Base-by-base conservation (phyloP, 1,284 basidiomycete genomes). In the Microstroma glucosiphilum region DNA sequence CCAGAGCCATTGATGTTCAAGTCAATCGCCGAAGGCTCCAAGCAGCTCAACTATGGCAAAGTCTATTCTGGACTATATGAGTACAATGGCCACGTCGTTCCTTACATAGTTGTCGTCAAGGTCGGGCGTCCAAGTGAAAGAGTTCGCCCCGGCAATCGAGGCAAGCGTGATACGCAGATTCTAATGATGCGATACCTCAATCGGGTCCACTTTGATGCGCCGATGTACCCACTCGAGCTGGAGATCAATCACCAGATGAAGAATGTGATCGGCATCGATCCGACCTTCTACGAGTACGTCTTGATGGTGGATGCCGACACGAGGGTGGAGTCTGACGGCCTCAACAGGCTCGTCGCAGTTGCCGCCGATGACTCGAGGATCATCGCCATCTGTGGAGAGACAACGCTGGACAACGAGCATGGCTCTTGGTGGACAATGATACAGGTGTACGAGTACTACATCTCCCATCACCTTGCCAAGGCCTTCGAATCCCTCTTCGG, bases 231-330 rank as follows among this genome's bases (percentile, higher is more conserved):
- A 0, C 82, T 96, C 66, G 94, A 98, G 81, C 83, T 98, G 58
- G 94, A 98, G 82, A 91, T 98, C 80, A 97, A 93, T 79, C 96
- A 98, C 79, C 94, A 98, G 81, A 94, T 98, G 85, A 91, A 96
- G 85, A 97, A 98, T 78, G 92, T 98, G 60, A 97, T 99, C 72
- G 94, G 94, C 80, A 91, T 99, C 73, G 94, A 98, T 80, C 94
- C 93, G 9, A 88, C 91, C 0, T 96, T 97, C 82, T 99, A 97
- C 82, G 94, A 97, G 81, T 97, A 96, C 79, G 79, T 96, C 67
- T 90, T 98, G 83, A 94, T 89, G 81, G 88, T 98, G 56, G 94
- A 98, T 82, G 93, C 94, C 67, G 94, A 99, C 85, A 98, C 96
- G 0, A 69, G 72, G 23, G 91, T 93, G 40, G 87, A 91, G 61